Evolutionary conservation across 805 yeast genomes (phyloP).

Genomic region (Wickerhamiella allomyrinae): DNA sequence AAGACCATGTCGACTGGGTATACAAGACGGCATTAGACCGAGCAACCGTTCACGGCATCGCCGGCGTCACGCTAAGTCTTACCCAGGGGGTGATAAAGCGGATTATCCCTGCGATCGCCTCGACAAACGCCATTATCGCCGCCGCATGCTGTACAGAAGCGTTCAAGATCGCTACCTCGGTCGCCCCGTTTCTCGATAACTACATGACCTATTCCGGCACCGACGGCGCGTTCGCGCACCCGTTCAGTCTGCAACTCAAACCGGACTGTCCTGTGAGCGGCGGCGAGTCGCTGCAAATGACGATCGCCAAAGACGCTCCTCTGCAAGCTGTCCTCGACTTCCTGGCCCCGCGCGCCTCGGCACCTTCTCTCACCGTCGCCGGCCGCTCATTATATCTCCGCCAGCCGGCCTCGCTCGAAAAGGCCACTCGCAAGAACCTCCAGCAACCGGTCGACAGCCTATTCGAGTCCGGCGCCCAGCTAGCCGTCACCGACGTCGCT

Average conservation of each 20-base stretch:
- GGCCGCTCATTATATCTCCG: conserved; percentile 31
- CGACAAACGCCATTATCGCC: conserved; percentile 85
- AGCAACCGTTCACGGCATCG: conserved; percentile 50
- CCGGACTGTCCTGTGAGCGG: conserved; percentile 72
- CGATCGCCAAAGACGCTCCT: conserved; percentile 19
- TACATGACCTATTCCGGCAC: conserved; percentile 83
- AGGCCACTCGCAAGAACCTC: conserved; percentile 34
- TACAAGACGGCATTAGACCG: conserved; percentile 39
- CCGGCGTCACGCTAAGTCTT: conserved; percentile 54
- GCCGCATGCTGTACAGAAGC: conserved; percentile 81
- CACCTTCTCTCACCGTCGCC: conserved; percentile 35
- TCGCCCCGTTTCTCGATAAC: conserved; percentile 53
- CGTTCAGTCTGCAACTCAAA: conserved; percentile 48
- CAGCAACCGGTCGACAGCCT: conserved; percentile 24
- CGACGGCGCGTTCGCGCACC: conserved; percentile 59
- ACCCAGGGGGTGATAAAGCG: conserved; percentile 82
- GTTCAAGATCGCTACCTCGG: conserved; percentile 59
- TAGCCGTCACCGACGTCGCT: conserved; percentile 38
- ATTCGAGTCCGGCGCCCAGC: conserved; percentile 33
- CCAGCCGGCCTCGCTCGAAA: conserved; percentile 34
- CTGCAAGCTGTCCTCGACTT: conserved; percentile 32
- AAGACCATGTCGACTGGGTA: conserved; percentile 52
- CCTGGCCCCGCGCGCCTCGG: conserved; percentile 19
- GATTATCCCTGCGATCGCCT: conserved; percentile 87
- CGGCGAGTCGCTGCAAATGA: conserved; percentile 14